These are phyloP conservation scores for Hypoxylon sp. DNA, from an alignment of 2,329 filamentous ascomycete genomes.

Conservation along the genomic window DNA sequence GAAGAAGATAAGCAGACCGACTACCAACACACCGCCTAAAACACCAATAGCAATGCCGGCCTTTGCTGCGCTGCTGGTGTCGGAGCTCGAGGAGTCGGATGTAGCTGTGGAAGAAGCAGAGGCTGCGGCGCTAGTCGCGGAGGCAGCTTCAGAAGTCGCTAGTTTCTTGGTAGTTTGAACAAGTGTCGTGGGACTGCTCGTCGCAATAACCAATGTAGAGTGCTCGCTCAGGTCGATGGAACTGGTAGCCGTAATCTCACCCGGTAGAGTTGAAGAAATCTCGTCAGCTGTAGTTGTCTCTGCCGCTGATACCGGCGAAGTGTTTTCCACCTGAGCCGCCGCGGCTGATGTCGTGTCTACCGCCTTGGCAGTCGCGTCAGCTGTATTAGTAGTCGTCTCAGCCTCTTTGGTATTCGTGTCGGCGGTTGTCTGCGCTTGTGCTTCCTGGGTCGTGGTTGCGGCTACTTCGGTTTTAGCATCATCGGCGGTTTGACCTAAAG, in stretches of 20 bases:
- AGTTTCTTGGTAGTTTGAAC: constrained; percentile 40
- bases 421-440: constrained; percentile 13
- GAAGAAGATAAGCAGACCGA: constrained; percentile 78
- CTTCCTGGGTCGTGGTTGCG: constrained; percentile 18
- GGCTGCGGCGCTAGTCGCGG: constrained; percentile 39
- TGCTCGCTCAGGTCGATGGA: constrained; percentile 48
- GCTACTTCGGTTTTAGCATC: constrained; percentile 36
- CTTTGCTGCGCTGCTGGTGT: constrained; percentile 62
- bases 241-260: constrained; percentile 41
- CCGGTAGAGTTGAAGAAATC: constrained; percentile 37
- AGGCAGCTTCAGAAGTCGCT: constrained; percentile 40
- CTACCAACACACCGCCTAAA: constrained; percentile 73
- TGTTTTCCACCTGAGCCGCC: constrained; percentile 18
- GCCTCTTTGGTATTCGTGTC: background rate
- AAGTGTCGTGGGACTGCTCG: constrained; percentile 48
- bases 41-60: constrained; percentile 89
- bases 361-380: constrained; percentile 20
- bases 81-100: constrained; percentile 39
- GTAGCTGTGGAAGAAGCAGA: constrained; percentile 40
- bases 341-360: constrained; percentile 12
- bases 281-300: constrained; percentile 14
- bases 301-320: constrained; percentile 8
- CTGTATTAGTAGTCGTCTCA: constrained; percentile 20
- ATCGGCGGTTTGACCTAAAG: constrained; percentile 48
- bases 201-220: constrained; percentile 47